Evolutionary conservation across 768 basidiomycete species (phyloP).

Genomic region (Leccinum pellstonianum): DNA sequence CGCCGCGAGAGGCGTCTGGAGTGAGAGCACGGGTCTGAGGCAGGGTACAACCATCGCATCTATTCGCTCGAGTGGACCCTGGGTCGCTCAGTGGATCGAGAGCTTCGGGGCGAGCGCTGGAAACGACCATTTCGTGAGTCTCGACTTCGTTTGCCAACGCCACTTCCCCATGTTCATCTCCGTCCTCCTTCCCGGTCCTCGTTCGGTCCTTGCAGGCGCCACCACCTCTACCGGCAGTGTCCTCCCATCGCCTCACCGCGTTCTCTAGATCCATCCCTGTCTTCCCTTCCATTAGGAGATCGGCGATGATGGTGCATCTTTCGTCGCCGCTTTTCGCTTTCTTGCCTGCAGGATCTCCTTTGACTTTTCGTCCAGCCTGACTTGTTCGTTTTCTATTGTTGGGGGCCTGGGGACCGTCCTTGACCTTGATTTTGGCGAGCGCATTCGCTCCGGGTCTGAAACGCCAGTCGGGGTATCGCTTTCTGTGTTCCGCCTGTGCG

Average conservation of each 20-base stretch:
- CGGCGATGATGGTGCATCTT: slow-evolving; percentile 64
- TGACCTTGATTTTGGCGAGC: slow-evolving; percentile 39
- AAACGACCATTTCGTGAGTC: slow-evolving; percentile 7
- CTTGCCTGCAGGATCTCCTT: slow-evolving; percentile 32
- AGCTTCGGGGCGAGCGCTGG: not conserved
- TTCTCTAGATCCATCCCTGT: slow-evolving; percentile 59
- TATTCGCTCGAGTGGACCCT: slow-evolving; percentile 2
- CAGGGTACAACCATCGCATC: slow-evolving; percentile 1
- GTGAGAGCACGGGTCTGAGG: slow-evolving; percentile 29
- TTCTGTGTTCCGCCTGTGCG: slow-evolving; percentile 72
- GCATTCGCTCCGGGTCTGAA: slow-evolving; percentile 65
- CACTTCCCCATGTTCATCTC: slow-evolving; percentile 27
- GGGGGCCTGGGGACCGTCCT: slow-evolving; percentile 37
- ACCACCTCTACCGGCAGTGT: slow-evolving; percentile 9
- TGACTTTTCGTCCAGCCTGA: slow-evolving; percentile 29
- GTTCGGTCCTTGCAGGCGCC: slow-evolving; percentile 1
- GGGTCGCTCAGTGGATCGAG: not conserved
- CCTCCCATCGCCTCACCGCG: slow-evolving; percentile 55
- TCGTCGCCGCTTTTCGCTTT: slow-evolving; percentile 42
- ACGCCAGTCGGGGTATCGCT: slow-evolving; percentile 78
- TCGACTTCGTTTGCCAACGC: slow-evolving; percentile 16
- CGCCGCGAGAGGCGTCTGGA: slow-evolving; percentile 25
- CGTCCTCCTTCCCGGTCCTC: slow-evolving; percentile 13
- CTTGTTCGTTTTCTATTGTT: slow-evolving; percentile 31
- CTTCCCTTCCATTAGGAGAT: slow-evolving; percentile 64